Evolutionary conservation across 768 basidiomycete genomes (phyloP), one percentile per base, ranked within the genome.

Genomic region (Plicaturopsis crispa): DNA sequence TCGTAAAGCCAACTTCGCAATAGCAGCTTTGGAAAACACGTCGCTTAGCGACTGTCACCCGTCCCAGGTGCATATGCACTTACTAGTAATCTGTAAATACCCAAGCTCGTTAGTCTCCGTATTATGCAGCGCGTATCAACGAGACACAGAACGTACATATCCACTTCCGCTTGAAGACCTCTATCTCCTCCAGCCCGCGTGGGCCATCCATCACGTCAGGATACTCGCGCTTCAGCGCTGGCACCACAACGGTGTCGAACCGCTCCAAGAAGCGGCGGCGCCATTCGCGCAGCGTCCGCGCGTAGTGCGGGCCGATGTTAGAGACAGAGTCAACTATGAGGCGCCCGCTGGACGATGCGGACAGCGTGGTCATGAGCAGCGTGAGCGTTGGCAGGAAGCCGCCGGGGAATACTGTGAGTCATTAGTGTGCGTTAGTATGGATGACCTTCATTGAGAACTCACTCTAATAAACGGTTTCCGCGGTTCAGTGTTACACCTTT

Each of bases 261-360:
- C 63, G 59, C 16, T 61, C 57, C 34, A 73, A 50, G 59, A 87
- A 87, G 6, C 79, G 66, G 18, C 59, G 53, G 8, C 76, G 63
- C 85, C 86, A 88, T 61, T 86, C 84, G 16, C 84, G 70, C 5
- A 88, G 65, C 11, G 86, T 86, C n/a, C 83, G 77, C 6, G 83
- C 76, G 53, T 85, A 87, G 52, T 86, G 78, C 20, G 78, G 77
- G 2, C 80, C 81, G 48, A 85, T 84, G 61, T 85, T 85, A 5
- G 65, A 66, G 8, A 84, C 65, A 17, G 74, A 74, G 46, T 84
- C 83, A 19, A 84, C 68, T 16, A 78, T 61, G 31, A 85, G 70
- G 6, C 65, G 63, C 7, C 75, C 73, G 14, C 64, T 52, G 4
- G 77, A 67, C 14, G 78, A 81, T 5, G 61, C 55, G 19, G 61